Evolutionary conservation across 441 rosid genomes (phyloP), one percentile per base, ranked within the genome.

Genomic region (Eruca vesicaria): DNA sequence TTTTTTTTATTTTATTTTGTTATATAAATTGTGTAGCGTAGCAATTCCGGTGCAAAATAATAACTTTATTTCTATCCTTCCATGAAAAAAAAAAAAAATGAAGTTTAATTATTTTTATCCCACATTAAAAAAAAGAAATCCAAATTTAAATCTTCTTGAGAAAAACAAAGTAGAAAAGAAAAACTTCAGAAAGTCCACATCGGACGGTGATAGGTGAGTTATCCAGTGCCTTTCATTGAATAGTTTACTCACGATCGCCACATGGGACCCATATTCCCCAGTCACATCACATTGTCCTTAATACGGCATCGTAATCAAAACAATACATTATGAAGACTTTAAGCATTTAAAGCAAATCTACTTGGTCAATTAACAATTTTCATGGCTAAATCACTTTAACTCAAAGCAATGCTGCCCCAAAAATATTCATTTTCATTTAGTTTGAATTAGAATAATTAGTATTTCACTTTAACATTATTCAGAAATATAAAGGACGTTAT

Each of bases 281-380:
- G 81, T 78, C 81, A 72, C 81, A 71, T 72, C 73, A 66, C 43
- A 43, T 12, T 26, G 56, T 66, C 69, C 71, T 16, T n/a, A 19
- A 57, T 35, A 36, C 58, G 76, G 55, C 38, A 71, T 2, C 64
- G 73, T 77, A 45, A 21, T 66, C 43, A 19, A 15, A 29, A 41
- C 69, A 55, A 41, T 58, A 38, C 15, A 23, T 58, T 32, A 33
- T 32, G 55, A 65, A 35, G 67, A 66, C 48, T 58, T 64, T 33
- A 20, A 9, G 20, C 61, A 77, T 77, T 72, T 48, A 48, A 48
- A 48, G 55, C 55, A 48, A 48, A 48, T 48, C 55, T 58, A 2
- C 29, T 58, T 43, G 7, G 62, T 75, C 66, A 55, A 65, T 62
- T 62, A 19, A 53, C 36, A 23, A n/a, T 62, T 43, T 57, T 32